A percentile compares a stretch with the other conserved stretches of the same genome.
Conservation (phyloP, 108 stramenopile genomes). For the Nitzschia inconspicua region DNA sequence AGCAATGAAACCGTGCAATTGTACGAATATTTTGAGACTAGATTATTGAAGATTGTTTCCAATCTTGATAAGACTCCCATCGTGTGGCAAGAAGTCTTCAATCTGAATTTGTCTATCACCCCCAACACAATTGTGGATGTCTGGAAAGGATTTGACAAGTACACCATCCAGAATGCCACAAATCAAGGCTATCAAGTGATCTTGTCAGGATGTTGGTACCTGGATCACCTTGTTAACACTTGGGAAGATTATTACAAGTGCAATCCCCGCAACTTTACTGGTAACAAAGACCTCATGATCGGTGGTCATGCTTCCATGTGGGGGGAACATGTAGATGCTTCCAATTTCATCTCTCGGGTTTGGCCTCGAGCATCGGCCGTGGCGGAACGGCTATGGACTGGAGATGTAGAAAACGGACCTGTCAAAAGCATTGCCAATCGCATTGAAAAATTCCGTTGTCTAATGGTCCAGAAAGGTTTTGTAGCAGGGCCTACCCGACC, state of each 20-base stretch:
- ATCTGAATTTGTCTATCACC: conserved; percentile 34
- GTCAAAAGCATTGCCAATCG: conserved; percentile 20
- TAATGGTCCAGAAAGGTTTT: conserved; percentile 36
- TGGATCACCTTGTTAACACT: conserved; percentile 45
- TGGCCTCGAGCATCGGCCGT: conserved; percentile 64
- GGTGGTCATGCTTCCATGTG: conserved; percentile 76
- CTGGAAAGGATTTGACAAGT: conserved; percentile 46
- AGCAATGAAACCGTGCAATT: conserved; percentile 17
- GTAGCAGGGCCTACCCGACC: conserved; percentile 38
- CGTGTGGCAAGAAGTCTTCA: conserved; percentile 73
- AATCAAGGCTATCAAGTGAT: conserved; percentile 20
- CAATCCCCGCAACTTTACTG: conserved; percentile 44
- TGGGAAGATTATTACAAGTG: conserved; percentile 46
- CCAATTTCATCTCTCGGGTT: conserved; percentile 42
- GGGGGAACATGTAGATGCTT: conserved; percentile 65
- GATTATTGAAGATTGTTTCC: conserved; percentile 19
- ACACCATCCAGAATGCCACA: conserved; percentile 31
- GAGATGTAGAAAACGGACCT: conserved; percentile 4
- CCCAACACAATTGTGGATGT: conserved; percentile 44
- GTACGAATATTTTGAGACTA: conserved; percentile 39
- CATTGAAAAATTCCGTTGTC: conserved; percentile 41
- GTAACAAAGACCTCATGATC: conserved; percentile 33
- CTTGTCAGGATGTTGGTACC: conserved; percentile 60
- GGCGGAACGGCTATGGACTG: conserved; percentile 61
- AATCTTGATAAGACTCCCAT: conserved; percentile 33